A percentile compares a stretch with the other conserved stretches of the same genome.
These are phyloP conservation scores for Puccinia brachypodii DNA, from an alignment of 1,284 basidiomycete genomes.

Conservation along the genomic window DNA sequence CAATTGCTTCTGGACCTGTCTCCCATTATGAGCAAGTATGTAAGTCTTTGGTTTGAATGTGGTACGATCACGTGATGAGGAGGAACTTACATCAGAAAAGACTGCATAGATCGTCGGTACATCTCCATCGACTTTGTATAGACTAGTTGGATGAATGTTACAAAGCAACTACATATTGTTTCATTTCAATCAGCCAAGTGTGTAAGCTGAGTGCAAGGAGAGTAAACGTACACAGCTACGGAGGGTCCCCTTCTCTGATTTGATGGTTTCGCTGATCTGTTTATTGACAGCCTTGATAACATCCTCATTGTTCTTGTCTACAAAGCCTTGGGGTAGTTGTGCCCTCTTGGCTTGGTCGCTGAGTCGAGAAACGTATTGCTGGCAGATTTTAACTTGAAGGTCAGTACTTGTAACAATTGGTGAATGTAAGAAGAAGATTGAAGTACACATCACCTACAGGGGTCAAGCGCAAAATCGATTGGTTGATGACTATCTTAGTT, in stretches of 20 bases:
- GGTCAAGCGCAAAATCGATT: background rate
- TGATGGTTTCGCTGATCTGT: background rate
- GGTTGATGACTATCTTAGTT: background rate
- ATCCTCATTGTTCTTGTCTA: background rate
- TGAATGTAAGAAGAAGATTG: too few species aligned
- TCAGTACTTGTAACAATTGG: too few species aligned
- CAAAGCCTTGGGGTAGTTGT: background rate
- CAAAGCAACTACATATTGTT: background rate
- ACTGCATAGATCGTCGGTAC: background rate
- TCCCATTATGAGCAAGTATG: background rate
- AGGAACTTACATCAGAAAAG: background rate
- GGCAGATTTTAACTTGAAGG: too few species aligned
- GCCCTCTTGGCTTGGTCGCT: background rate
- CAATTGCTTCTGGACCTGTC: background rate
- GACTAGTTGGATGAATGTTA: background rate
- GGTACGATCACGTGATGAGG: too few species aligned
- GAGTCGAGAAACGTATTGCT: background rate
- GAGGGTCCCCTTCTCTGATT: background rate
- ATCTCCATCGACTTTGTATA: background rate
- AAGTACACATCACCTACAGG: background rate
- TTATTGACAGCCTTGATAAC: background rate
- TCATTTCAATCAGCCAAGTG: background rate
- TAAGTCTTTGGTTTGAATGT: background rate
- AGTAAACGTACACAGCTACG: background rate
- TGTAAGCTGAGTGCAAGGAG: background rate